phyloP scores from a whole-genome alignment of 1,284 basidiomycete genomes.

The Sporisorium sorghi region DNA sequence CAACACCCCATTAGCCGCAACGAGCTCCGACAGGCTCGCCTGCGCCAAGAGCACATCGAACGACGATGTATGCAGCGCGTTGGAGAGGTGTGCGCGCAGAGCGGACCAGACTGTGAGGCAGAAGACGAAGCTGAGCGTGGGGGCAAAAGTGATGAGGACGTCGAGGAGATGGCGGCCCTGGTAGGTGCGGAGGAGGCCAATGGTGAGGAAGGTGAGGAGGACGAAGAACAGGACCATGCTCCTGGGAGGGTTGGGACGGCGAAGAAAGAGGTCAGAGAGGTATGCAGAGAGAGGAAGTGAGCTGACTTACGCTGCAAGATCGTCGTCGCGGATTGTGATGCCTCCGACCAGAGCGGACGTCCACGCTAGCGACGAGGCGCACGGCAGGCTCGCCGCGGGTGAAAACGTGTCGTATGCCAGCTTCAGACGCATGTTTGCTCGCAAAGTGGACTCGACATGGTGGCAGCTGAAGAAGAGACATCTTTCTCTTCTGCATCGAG shows the following conservation, averaged over 20 bases:
- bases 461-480: not conserved
- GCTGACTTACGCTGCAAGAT: constrained; percentile 40
- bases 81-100: constrained; percentile 22
- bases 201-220: constrained; percentile 23
- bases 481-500: too few relatives aligned
- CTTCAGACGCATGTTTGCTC: not conserved
- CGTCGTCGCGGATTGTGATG: constrained; percentile 21
- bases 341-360: constrained; percentile 43
- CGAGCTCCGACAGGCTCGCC: constrained; percentile 15
- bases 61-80: constrained; percentile 5
- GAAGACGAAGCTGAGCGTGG: constrained; percentile 25
- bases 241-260: constrained; percentile 1
- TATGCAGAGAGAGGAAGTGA: not conserved
- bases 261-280: not conserved
- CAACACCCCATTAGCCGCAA: constrained; percentile 25
- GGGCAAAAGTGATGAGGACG: constrained; percentile 29
- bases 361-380: constrained; percentile 32
- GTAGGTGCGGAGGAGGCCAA: constrained; percentile 22
- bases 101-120: constrained; percentile 23
- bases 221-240: constrained; percentile 42
- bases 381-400: constrained; percentile 6
- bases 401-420: constrained; percentile 3
- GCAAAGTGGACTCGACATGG: constrained; percentile 1
- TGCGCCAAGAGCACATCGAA: constrained; percentile 3
- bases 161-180: constrained; percentile 8